phyloP scores from a whole-genome alignment of 345 rosid genomes.

The Lepidium sativum region DNA sequence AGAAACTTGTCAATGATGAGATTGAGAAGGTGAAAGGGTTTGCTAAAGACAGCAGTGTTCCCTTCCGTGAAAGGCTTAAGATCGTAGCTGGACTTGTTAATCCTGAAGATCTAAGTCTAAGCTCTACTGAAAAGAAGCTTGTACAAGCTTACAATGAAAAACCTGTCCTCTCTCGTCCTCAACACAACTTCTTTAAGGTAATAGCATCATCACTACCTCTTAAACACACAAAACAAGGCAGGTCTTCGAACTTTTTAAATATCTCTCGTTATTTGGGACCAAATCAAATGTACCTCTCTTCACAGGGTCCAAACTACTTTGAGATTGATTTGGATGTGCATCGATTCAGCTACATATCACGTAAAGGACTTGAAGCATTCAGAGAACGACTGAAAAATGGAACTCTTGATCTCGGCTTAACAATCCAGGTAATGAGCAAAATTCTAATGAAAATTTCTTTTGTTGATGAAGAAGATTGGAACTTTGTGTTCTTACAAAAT shows the following conservation, averaged over 20 bases:
- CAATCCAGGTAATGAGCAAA: conserved; percentile 63
- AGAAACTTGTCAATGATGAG: conserved; percentile 83
- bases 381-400: conserved; percentile 73
- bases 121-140: conserved; percentile 80
- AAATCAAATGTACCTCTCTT: background rate
- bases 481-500: background rate
- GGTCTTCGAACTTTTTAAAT: background rate
- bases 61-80: conserved; percentile 88
- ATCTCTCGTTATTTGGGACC: too few relatives aligned
- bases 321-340: conserved; percentile 95
- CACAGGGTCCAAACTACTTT: conserved; percentile 80
- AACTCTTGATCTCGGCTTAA: conserved; percentile 67
- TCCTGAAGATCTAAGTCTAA: conserved; percentile 70
- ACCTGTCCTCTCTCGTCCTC: conserved; percentile 96
- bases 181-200: conserved; percentile 71
- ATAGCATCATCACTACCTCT: background rate
- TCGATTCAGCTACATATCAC: conserved; percentile 82
- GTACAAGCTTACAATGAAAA: conserved; percentile 79
- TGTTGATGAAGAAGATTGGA: background rate
- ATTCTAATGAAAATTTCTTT: background rate
- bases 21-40: conserved; percentile 83
- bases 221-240: background rate
- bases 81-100: conserved; percentile 74
- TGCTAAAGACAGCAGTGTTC: conserved; percentile 59
- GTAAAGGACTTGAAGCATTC: conserved; percentile 88